These are phyloP conservation scores for Acanthamoeba quina DNA, from an alignment of 208 protist genomes.

Conservation along the genomic window DNA sequence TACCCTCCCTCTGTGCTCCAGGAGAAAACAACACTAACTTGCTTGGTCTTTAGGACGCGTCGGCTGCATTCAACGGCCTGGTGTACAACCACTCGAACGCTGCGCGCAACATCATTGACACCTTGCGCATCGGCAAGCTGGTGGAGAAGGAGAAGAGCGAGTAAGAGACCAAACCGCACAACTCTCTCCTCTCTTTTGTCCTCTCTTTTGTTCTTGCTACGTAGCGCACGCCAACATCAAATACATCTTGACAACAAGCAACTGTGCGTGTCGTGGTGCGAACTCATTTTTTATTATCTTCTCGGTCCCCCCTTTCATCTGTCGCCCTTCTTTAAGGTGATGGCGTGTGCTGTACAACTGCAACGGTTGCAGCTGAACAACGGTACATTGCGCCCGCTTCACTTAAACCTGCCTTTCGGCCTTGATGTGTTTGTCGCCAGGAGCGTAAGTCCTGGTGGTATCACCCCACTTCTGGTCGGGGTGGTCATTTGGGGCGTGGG, in stretches of 20 bases:
- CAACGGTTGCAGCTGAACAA: constrained; percentile 25
- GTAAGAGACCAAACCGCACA: not conserved
- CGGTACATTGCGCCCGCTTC: not conserved
- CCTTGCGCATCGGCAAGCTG: constrained; percentile 74
- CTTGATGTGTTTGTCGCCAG: too few relatives aligned
- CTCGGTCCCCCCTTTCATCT: too few relatives aligned
- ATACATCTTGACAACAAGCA: too few relatives aligned
- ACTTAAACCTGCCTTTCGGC: not conserved
- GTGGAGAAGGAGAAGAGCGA: constrained; percentile 65
- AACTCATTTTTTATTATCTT: too few relatives aligned
- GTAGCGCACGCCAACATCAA: not conserved
- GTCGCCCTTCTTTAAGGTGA: too few relatives aligned
- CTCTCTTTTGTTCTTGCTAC: not conserved
- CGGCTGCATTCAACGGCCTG: constrained; percentile 79
- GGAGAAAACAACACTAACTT: not conserved
- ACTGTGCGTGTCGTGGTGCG: too few relatives aligned
- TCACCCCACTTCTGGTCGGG: too few relatives aligned
- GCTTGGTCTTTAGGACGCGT: constrained; percentile 29
- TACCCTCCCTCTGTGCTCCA: not conserved
- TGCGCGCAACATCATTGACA: constrained; percentile 82
- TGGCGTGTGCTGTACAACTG: too few relatives aligned
- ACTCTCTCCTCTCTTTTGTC: not conserved
- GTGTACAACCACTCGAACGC: constrained; percentile 86
- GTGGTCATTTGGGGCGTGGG: too few relatives aligned
- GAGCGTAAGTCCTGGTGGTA: too few relatives aligned